A percentile compares a stretch with the other conserved stretches of the same genome.
Conservation (phyloP, 2,329 filamentous ascomycete species). For the Aureobasidium sp. region DNA sequence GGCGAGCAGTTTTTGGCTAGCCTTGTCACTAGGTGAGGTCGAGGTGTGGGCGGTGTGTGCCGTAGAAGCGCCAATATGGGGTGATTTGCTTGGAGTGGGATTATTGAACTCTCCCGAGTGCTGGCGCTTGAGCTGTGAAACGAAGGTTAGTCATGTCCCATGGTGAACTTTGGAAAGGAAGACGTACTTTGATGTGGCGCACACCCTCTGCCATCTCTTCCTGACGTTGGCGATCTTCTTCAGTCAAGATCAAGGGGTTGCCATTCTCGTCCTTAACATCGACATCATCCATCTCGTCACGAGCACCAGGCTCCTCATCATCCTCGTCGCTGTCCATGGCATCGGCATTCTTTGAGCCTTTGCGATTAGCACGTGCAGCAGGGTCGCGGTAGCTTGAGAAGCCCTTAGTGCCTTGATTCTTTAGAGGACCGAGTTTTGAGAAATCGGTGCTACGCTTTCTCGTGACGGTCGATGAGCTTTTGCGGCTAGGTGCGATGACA, state of each 20-base stretch:
- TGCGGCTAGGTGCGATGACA: slow-evolving; percentile 58
- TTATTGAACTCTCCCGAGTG: slow-evolving; percentile 62
- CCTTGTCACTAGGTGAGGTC: slow-evolving; percentile 26
- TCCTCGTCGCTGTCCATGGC: slow-evolving; percentile 72
- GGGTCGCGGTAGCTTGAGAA: slow-evolving; percentile 71
- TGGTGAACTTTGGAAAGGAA: not conserved
- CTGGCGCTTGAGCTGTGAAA: slow-evolving; percentile 64
- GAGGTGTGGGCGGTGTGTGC: slow-evolving; percentile 35
- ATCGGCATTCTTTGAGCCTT: slow-evolving; percentile 37
- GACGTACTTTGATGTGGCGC: slow-evolving; percentile 67
- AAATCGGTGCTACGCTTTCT: slow-evolving; percentile 82
- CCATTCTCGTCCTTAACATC: slow-evolving; percentile 58
- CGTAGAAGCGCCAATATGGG: slow-evolving; percentile 27
- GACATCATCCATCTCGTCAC: slow-evolving; percentile 54
- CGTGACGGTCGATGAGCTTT: slow-evolving; percentile 47
- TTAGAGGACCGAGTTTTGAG: slow-evolving; percentile 73
- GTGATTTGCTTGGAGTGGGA: slow-evolving; percentile 31
- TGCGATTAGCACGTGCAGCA: slow-evolving; percentile 49
- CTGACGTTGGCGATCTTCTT: slow-evolving; percentile 65
- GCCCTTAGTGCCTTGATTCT: slow-evolving; percentile 73
- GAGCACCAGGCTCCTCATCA: slow-evolving; percentile 54
- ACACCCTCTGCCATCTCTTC: slow-evolving; percentile 75
- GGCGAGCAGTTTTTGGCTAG: slow-evolving; percentile 26
- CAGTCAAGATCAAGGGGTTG: slow-evolving; percentile 48
- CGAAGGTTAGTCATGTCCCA: slow-evolving; percentile 8